Evolutionary conservation across 2,329 filamentous ascomycete genomes (phyloP).

Genomic region (Mycogone perniciosa): DNA sequence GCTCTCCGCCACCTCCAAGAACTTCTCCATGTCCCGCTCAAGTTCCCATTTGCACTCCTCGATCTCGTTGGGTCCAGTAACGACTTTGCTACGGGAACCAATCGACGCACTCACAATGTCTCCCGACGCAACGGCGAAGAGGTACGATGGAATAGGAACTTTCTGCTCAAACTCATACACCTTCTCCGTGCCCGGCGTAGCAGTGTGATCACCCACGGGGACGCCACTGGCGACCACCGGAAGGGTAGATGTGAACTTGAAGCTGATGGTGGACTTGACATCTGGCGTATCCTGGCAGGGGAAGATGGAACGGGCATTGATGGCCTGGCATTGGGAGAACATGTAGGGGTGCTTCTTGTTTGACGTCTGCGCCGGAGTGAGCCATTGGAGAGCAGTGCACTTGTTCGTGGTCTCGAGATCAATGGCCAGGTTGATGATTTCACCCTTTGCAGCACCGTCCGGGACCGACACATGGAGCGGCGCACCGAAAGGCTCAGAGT

Average conservation of each 20-base stretch:
- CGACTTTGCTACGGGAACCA: conserved; percentile 77
- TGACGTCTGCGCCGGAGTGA: conserved; percentile 86
- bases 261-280: conserved; percentile 90
- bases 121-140: conserved; percentile 85
- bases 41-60: conserved; percentile 84
- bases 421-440: conserved; percentile 53
- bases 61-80: conserved; percentile 82
- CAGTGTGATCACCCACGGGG: conserved; percentile 39
- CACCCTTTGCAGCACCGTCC: conserved; percentile 46
- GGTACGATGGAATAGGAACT: conserved; percentile 87
- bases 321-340: conserved; percentile 97
- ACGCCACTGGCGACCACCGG: conserved; percentile 91
- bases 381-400: conserved; percentile 92
- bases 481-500: conserved; percentile 66
- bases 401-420: conserved; percentile 73
- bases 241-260: conserved; percentile 78
- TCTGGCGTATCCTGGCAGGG: conserved; percentile 97
- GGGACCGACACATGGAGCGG: conserved; percentile 62
- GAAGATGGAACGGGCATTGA: conserved; percentile 88
- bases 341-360: conserved; percentile 96
- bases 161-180: conserved; percentile 84
- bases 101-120: conserved; percentile 83
- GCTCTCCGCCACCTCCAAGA: conserved; percentile 78
- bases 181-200: conserved; percentile 43
- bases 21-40: conserved; percentile 84